A percentile compares a stretch with the other conserved stretches of the same genome.
Evolutionary conservation across 768 basidiomycete species (phyloP).

Genomic region (Tylopilus cervinicoccineus): DNA sequence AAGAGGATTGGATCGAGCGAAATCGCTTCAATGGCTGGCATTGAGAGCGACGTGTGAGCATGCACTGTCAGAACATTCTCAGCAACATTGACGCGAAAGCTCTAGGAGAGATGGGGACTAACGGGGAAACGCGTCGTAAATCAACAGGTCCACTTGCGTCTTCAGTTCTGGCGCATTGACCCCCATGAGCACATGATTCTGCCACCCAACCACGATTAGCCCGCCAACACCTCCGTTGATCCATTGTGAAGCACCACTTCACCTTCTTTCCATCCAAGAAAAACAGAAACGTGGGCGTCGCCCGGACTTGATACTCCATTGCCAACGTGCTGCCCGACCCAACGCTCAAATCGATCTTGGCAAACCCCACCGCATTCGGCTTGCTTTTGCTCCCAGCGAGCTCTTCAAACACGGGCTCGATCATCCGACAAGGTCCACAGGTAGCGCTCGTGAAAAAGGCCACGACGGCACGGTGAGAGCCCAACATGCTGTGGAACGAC

Average conservation of each 20-base stretch:
- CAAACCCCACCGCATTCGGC: conserved; percentile 58
- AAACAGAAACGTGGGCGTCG: conserved; percentile 88
- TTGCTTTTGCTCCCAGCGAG: conserved; percentile 63
- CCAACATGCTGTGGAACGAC: conserved; percentile 64
- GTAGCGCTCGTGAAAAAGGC: conserved; percentile 77
- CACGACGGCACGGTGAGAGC: conserved; percentile 65
- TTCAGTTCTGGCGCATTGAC: conserved; percentile 64
- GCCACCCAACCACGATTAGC: background rate
- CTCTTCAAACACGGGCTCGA: conserved; percentile 79
- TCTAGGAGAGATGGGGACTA: conserved; percentile 25
- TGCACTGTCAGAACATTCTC: conserved; percentile 51
- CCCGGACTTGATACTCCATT: conserved; percentile 58
- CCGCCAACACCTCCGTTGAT: background rate
- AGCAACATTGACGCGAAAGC: background rate
- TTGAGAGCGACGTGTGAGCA: conserved; percentile 56
- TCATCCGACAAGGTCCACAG: conserved; percentile 78
- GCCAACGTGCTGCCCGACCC: conserved; percentile 63
- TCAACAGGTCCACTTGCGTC: conserved; percentile 68
- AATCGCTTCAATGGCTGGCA: conserved; percentile 58
- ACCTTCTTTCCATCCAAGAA: conserved; percentile 78
- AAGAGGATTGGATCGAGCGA: conserved; percentile 76
- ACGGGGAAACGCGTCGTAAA: conserved; percentile 82
- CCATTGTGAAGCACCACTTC: conserved; percentile 5
- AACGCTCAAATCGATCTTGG: conserved; percentile 77
- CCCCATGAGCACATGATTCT: conserved; percentile 73